Conservation (phyloP, 768 basidiomycete genomes). For the Tulasnella sp. region DNA sequence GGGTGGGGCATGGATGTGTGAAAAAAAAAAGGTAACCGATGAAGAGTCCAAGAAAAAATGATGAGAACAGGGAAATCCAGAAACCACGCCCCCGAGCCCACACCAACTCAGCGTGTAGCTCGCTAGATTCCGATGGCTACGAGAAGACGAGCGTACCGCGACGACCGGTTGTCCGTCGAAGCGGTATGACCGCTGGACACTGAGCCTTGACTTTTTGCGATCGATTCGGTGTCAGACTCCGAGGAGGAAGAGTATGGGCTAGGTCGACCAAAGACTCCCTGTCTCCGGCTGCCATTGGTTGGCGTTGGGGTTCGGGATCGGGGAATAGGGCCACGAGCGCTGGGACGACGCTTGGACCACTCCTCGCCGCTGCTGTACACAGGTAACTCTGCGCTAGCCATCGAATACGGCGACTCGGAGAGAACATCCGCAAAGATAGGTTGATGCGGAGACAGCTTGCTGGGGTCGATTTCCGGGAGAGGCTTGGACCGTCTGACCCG, state of each 20-base stretch:
- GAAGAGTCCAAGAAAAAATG: not conserved
- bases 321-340: not conserved
- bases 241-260: not conserved
- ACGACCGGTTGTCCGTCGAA: not conserved
- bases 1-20: not conserved
- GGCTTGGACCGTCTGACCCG: not conserved
- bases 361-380: not conserved
- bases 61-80: not conserved
- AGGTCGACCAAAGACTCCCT: not conserved
- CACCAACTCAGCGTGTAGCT: not conserved
- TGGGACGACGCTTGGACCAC: not conserved
- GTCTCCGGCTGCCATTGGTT: not conserved
- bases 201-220: not conserved
- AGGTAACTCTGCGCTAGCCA: not conserved
- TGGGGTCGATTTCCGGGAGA: not conserved
- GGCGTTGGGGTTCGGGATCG: not conserved
- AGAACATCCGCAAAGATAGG: slow-evolving; percentile 1
- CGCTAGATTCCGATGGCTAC: not conserved
- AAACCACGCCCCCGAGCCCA: not conserved
- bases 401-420: not conserved
- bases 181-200: not conserved
- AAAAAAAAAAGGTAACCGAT: not conserved
- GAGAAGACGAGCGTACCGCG: not conserved
- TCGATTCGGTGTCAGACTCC: not conserved
- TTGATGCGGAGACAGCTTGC: not conserved